A percentile compares a stretch with the other conserved stretches of the same genome.
Evolutionary conservation across 257 asterid species (phyloP).

Genomic region (Nyctanthes arbortristis): DNA sequence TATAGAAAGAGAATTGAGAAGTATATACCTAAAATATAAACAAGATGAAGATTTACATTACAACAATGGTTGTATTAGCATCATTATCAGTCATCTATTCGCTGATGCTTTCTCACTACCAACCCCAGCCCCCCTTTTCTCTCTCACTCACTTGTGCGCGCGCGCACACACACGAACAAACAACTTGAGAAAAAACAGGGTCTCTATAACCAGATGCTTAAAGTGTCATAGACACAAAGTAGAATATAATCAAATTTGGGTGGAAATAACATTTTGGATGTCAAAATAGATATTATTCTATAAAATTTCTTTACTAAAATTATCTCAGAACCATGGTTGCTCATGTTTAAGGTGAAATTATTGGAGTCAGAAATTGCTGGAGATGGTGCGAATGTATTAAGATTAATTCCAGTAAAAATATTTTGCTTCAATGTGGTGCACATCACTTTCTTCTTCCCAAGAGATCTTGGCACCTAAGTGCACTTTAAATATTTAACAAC

Average conservation of each 20-base stretch:
- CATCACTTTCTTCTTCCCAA: not conserved
- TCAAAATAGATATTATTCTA: not conserved
- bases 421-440: not conserved
- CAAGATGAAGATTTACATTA: no score
- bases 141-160: no score
- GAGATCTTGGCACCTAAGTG: not conserved
- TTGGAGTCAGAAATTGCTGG: not conserved
- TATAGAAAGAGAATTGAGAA: not conserved
- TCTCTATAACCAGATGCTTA: no score
- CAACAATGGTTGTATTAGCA: not conserved
- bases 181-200: no score
- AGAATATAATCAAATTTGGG: no score
- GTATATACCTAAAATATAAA: no score
- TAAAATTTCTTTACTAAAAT: not conserved
- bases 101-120: not conserved
- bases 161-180: no score
- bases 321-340: not conserved
- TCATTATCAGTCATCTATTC: not conserved
- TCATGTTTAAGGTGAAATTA: not conserved
- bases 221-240: no score
- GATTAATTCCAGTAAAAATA: not conserved
- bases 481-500: not conserved
- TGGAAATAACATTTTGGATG: not conserved
- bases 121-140: no score
- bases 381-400: not conserved